phyloP scores from a whole-genome alignment of 352 stramenopile genomes.

The Pythium sp. region DNA sequence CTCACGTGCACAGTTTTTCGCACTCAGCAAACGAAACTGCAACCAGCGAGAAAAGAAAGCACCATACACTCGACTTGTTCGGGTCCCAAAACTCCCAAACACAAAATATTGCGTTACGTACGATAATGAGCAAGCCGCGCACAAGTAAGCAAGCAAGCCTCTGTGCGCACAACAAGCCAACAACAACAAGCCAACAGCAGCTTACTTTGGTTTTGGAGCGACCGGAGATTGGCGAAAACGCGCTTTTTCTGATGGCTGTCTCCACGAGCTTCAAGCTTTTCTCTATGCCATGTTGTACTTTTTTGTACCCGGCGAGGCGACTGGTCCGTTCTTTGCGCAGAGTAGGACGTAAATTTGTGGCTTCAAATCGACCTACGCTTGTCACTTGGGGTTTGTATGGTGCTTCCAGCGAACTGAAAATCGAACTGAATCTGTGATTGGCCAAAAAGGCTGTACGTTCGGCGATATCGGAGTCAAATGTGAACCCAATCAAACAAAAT shows the following conservation, averaged over 20 bases:
- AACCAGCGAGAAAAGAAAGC: slow-evolving; percentile 2
- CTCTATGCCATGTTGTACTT: neutral
- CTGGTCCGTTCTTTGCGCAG: neutral
- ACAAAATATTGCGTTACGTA: slow-evolving; percentile 1
- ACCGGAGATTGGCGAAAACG: slow-evolving; percentile 1
- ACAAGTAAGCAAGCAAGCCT: slow-evolving; percentile 6
- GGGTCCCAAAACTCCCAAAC: neutral
- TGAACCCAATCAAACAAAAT: slow-evolving; percentile 6
- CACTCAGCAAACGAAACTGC: neutral
- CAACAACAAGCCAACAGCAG: neutral
- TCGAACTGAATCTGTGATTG: slow-evolving; percentile 9
- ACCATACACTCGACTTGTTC: neutral
- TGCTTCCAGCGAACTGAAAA: neutral
- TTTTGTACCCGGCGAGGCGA: slow-evolving; percentile 3
- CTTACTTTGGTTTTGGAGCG: neutral
- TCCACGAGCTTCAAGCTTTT: slow-evolving; percentile 4
- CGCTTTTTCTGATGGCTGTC: slow-evolving; percentile 1
- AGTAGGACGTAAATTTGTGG: slow-evolving; percentile 8
- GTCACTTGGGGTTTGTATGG: neutral
- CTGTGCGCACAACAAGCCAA: neutral
- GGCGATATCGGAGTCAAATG: slow-evolving; percentile 2
- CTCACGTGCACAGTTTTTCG: slow-evolving; percentile 3
- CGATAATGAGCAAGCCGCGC: slow-evolving; percentile 8
- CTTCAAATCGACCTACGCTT: neutral
- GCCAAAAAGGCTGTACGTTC: neutral